Base-by-base conservation (phyloP, 345 rosid genomes). In the Lenwebbia sp. region DNA sequence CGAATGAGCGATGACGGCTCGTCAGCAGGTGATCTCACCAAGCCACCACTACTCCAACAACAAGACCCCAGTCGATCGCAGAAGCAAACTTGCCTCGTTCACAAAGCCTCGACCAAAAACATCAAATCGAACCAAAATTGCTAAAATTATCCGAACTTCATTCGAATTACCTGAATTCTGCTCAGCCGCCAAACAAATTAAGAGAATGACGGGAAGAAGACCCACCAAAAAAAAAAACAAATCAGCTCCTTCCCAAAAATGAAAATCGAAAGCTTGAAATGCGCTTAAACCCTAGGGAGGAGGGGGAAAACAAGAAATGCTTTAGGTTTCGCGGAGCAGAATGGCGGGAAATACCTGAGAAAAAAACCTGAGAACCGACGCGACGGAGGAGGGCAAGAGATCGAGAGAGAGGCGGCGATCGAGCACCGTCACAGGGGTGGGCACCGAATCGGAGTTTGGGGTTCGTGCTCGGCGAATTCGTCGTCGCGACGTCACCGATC, bases 201-300 rank as follows among this genome's bases (percentile, higher is more conserved):
- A 53, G 7, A 14, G 52, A 50, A 3, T 3, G 52, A 58, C 70
- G 1, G 70, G 70, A 12, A 58, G 33, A 26, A 58, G 70, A 58
- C 17, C 70, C 70, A 58, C 70, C 33, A 58, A 58, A 0, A 15
- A 55, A 26, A 55, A 57, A 19, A 3, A 81, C 37, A 10, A 41
- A 82, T 10, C 5, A 70, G 13, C 81, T 19, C 47, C 23, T 37
- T 37, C 47, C 81, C 81, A 23, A 10, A 22, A 9, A 10, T 10
- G 47, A 37, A 70, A 37, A 11, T 5, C 26, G 81, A 10, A 7
- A 15, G 22, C 83, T 22, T n/a, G 37, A 11, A 13, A 57, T 56
- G 58, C 5, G 33, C 55, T 25, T 33, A 89, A 92, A 88, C 93
- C 93, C 92, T 86, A 89, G 58, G 60, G 2, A 83, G 85, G 51